Base-by-base conservation (phyloP, 345 rosid species). In the Acer negundo region DNA sequence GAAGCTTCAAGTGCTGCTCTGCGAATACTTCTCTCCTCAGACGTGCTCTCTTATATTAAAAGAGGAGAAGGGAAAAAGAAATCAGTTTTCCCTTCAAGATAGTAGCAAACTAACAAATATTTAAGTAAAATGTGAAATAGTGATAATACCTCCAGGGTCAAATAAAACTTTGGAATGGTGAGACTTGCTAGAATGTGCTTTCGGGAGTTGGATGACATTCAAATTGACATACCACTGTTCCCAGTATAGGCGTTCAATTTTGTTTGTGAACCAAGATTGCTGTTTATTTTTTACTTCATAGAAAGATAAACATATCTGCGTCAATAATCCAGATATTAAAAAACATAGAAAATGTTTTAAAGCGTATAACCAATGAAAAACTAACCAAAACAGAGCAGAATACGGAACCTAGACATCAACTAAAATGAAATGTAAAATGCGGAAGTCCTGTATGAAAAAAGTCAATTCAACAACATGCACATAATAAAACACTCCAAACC, bases 201-300 rank as follows among this genome's bases (percentile, higher is more conserved):
- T 94, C 26, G 85, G 85, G 26, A 86, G 96, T 70, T 90, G 98
- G 77, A 81, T 86, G 73, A 92, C 97, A 83, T 88, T 94, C 85
- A 96, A 84, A 83, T 94, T 92, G 80, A 96, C 80, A 80, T 90
- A 86, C 99, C 99, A 96, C 47, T 91, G 97, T 70, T 96, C 98
- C 99, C 98, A 96, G 70, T 81, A 80, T 17, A 83, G 76, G 13
- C 97, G 85, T 77, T 96, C 97, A 0, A 78, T 84, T 80, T 92
- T 94, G 79, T 84, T 88, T 38, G 87, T 80, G 87, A 96, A 96
- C 99, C 99, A 96, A 26, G 92, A 91, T 4, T 78, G 91, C 51
- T 90, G 97, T 78, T 96, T 96, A 86, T 82, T 91, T 85, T 92
- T 96, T 26, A 90, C 92, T 89, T 96, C 98, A 77, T 88, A 96